Evolutionary conservation across 495 filamentous ascomycete species (phyloP), one percentile per base, ranked within the genome.

Genomic region (Glonium stellatum): DNA sequence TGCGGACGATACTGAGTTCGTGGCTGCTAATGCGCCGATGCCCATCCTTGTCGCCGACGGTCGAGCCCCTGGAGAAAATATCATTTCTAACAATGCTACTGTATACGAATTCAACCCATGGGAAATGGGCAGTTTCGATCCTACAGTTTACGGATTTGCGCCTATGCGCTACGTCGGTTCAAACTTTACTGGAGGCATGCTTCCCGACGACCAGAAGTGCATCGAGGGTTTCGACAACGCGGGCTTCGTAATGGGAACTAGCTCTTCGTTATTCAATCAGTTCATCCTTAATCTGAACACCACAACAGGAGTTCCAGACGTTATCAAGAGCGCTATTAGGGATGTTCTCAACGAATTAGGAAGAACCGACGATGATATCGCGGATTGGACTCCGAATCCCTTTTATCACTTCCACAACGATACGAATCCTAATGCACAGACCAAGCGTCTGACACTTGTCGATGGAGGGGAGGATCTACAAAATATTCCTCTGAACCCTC

Each of bases 161-260:
- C 90, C 90, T 3, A 73, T 86, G 12, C 70, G 82, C 46, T 95
- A 87, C 71, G 70, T 95, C 5, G 92, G 90, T 8, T 90, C 90
- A 23, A 86, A 87, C 65, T 95, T 96, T 72, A 82, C 76, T 41
- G 78, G 60, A 21, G 92, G 92, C 41, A 63, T 70, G 21, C 72
- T 95, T 15, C 74, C 79, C 1, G 61, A 73, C n/a, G 72, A 76
- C 60, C 80, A 84, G 57, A 66, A 73, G 31, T 97, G 92, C 70
- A 77, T 95, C 3, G 71, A 74, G 8, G 92, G 92, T 4, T 95
- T 89, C 65, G 92, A 97, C 75, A 90, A 90, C 67, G 82, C 79
- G 46, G 90, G 90, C 22, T 97, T 80, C 70, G 74, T 96, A 35
- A 91, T 95, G 81, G 93, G 92, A 35, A 96, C 92, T 0, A 92